Percentiles rank a stretch among this genome's conserved stretches.
phyloP scores from a whole-genome alignment of 73 alveolate species.

The Tetrahymena malaccensis region DNA sequence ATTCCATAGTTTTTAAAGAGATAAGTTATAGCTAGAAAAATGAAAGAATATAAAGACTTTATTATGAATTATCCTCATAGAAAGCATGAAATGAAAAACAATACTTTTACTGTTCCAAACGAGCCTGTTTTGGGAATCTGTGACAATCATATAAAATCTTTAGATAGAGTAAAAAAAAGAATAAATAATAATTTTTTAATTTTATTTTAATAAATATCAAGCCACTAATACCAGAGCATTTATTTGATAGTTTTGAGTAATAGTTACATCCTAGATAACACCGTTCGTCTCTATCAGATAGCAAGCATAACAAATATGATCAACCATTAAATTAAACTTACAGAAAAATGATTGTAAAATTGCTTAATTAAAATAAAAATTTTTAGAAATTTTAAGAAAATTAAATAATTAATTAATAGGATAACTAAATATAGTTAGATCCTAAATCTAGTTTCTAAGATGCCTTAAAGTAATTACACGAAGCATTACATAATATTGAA shows the following conservation, averaged over 20 bases:
- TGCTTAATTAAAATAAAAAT: no score
- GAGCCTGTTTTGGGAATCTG: neutral
- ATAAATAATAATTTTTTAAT: neutral
- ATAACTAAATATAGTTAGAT: neutral
- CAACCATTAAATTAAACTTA: neutral
- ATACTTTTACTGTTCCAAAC: neutral
- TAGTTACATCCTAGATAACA: neutral
- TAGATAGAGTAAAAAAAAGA: neutral
- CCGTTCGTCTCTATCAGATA: neutral
- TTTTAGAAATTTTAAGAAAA: no score
- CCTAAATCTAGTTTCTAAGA: neutral
- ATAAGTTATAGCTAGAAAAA: neutral
- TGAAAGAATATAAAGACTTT: neutral
- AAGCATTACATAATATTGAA: neutral
- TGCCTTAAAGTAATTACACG: neutral
- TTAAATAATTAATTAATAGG: neutral
- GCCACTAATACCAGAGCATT: neutral
- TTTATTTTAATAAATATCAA: neutral
- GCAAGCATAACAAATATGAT: neutral
- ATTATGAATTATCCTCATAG: neutral
- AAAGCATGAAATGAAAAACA: neutral
- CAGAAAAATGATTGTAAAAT: neutral
- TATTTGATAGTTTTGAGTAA: neutral
- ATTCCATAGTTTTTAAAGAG: neutral
- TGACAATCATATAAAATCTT: neutral